Evolutionary conservation across 2,329 filamentous ascomycete species (phyloP).

Genomic region (Colletotrichum godetiae): DNA sequence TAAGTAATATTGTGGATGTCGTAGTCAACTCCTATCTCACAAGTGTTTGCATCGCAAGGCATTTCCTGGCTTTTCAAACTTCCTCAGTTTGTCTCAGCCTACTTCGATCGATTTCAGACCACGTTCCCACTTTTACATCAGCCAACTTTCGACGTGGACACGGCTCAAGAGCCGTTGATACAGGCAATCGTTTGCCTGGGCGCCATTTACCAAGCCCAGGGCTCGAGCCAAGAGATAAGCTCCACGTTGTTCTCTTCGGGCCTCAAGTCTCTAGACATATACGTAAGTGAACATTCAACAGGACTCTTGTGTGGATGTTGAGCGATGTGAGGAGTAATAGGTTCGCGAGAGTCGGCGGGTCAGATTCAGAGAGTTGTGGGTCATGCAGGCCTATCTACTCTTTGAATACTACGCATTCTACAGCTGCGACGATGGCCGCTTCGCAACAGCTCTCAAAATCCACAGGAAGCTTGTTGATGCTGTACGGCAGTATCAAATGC

Average conservation of each 20-base stretch:
- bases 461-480: background rate
- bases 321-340: background rate
- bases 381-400: conserved; percentile 2
- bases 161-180: background rate
- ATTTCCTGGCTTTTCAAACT: conserved; percentile 14
- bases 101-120: conserved; percentile 1
- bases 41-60: background rate
- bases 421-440: background rate
- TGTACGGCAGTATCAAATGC: background rate
- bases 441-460: background rate
- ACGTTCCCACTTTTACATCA: background rate
- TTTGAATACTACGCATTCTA: background rate
- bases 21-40: background rate
- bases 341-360: background rate
- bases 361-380: conserved; percentile 1
- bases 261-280: background rate
- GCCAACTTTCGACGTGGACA: background rate
- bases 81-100: conserved; percentile 1
- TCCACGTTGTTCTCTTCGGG: background rate
- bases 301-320: background rate
- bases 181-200: background rate
- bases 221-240: background rate
- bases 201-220: background rate
- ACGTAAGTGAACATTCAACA: background rate
- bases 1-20: background rate